These are phyloP conservation scores for Trypanosoma cruzi DNA, from an alignment of 208 protist species.

Conservation along the genomic window DNA sequence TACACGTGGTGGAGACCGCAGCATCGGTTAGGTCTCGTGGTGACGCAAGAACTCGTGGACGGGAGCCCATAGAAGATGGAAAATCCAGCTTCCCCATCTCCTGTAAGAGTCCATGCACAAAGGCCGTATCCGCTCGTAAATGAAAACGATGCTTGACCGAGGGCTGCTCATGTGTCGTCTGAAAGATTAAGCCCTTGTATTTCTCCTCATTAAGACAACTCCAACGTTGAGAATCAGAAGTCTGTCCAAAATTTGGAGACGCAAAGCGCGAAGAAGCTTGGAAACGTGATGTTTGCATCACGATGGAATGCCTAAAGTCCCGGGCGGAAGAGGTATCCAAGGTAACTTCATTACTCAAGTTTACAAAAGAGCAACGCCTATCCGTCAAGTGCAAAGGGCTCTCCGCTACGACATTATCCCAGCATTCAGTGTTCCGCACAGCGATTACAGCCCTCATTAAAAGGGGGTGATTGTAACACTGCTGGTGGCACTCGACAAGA, in stretches of 20 bases:
- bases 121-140: slow-evolving; percentile 16
- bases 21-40: neutral
- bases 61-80: slow-evolving; percentile 20
- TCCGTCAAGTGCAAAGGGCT: too few relatives aligned
- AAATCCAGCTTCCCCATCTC: slow-evolving; percentile 22
- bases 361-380: too few relatives aligned
- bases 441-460: slow-evolving; percentile 37
- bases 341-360: neutral
- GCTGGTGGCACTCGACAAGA: slow-evolving; percentile 60
- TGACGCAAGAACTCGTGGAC: slow-evolving; percentile 3
- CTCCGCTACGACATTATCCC: slow-evolving; percentile 16
- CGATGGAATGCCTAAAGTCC: too few relatives aligned
- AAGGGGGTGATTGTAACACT: slow-evolving; percentile 54
- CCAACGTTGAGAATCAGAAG: too few relatives aligned
- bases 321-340: too few relatives aligned
- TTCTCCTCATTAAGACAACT: neutral
- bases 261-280: too few relatives aligned
- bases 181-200: neutral
- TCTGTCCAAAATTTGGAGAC: too few relatives aligned
- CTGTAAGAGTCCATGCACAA: slow-evolving; percentile 15
- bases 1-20: neutral
- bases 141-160: neutral
- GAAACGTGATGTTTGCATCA: too few relatives aligned
- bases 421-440: slow-evolving; percentile 5
- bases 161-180: neutral